These are phyloP conservation scores for Extremus antarcticus DNA, from an alignment of 495 filamentous ascomycete species.

Conservation along the genomic window DNA sequence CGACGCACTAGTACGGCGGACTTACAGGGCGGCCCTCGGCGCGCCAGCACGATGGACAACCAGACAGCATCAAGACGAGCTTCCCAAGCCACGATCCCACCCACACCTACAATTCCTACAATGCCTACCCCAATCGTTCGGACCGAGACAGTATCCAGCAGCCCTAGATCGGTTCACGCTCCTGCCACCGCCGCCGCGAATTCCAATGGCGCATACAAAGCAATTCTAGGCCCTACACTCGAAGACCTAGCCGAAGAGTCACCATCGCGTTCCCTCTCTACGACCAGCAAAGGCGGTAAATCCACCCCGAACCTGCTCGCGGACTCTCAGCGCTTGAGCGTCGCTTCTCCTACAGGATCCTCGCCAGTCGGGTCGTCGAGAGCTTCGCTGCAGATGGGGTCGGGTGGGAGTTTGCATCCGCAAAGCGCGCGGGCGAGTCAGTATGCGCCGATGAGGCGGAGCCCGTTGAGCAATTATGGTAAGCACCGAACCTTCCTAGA, in stretches of 20 bases:
- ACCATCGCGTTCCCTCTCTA: background rate
- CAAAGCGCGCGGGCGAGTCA: background rate
- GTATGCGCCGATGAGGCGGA: conserved; percentile 7
- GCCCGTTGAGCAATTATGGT: conserved; percentile 14
- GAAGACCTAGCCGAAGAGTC: background rate
- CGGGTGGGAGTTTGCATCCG: background rate
- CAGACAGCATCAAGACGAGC: background rate
- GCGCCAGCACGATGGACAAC: background rate
- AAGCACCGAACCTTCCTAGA: background rate
- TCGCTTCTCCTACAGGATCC: background rate
- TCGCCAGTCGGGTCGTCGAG: background rate
- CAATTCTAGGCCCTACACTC: background rate
- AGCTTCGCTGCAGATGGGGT: conserved; percentile 2
- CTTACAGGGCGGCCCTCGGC: background rate
- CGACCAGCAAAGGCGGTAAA: background rate
- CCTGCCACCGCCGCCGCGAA: background rate
- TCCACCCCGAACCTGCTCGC: background rate
- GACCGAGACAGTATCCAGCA: too few species aligned
- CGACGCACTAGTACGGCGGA: too few species aligned
- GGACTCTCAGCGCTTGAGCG: background rate
- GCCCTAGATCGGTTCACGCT: too few species aligned
- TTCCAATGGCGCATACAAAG: background rate
- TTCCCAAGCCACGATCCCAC: background rate
- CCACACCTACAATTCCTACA: background rate
- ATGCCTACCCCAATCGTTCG: too few species aligned